These are phyloP conservation scores for Kockiozyma suomiensis DNA, from an alignment of 805 yeast genomes.

Conservation along the genomic window DNA sequence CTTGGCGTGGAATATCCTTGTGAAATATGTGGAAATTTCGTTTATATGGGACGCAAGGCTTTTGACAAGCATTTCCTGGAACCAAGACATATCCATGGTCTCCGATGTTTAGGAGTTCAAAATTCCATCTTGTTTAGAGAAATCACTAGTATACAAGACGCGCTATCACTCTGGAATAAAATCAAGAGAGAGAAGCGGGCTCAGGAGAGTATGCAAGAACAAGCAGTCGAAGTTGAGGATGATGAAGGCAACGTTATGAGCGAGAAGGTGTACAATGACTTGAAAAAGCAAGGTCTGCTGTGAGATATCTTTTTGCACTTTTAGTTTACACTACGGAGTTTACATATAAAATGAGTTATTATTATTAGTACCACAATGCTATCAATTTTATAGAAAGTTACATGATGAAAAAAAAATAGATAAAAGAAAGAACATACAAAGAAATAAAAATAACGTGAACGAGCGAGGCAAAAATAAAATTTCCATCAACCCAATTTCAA, in stretches of 20 bases:
- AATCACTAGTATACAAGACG: constrained; percentile 69
- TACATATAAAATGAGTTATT: not conserved
- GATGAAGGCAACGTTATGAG: constrained; percentile 91
- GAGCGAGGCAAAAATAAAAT: not conserved
- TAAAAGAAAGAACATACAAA: constrained; percentile 6
- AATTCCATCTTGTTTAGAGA: constrained; percentile 61
- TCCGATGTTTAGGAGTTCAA: constrained; percentile 71
- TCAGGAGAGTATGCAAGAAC: constrained; percentile 51
- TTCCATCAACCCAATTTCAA: not conserved
- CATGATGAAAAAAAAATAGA: constrained; percentile 3
- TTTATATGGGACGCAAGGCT: constrained; percentile 70
- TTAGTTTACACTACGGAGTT: not conserved
- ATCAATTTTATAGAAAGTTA: constrained; percentile 37
- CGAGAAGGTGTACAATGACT: constrained; percentile 75
- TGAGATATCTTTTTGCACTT: constrained; percentile 39
- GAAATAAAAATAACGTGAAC: not conserved
- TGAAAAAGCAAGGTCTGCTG: constrained; percentile 83
- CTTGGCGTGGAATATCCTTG: constrained; percentile 70
- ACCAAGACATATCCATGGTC: constrained; percentile 69
- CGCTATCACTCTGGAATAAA: constrained; percentile 54
- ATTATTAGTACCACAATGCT: constrained; percentile 8
- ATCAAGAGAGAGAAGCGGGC: constrained; percentile 46
- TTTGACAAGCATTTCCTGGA: constrained; percentile 79
- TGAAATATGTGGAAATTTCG: constrained; percentile 80
- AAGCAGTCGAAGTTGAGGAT: constrained; percentile 82